Evolutionary conservation across 208 protist genomes (phyloP).

Genomic region (Leishmania turanica): DNA sequence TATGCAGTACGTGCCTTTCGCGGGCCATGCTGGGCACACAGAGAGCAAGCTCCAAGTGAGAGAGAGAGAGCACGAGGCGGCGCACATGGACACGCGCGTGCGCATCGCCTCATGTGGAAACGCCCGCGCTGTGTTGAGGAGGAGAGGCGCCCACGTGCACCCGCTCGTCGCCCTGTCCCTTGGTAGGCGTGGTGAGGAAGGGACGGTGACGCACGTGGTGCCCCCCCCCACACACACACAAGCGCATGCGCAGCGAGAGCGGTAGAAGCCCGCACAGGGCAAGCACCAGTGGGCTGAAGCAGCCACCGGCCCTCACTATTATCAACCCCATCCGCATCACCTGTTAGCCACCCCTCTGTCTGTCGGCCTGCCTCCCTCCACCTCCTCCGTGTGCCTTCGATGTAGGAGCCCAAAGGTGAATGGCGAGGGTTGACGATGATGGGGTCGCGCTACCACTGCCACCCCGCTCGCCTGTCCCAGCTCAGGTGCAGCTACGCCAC

Average conservation of each 20-base stretch:
- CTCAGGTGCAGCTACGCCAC: neutral
- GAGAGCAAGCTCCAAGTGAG: too few relatives aligned
- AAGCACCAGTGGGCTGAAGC: neutral
- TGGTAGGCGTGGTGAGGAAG: neutral
- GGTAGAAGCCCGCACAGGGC: neutral
- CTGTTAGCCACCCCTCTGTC: neutral
- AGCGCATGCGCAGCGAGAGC: neutral
- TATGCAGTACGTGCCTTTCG: neutral
- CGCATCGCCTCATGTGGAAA: neutral
- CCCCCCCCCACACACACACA: too few relatives aligned
- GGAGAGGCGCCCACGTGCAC: too few relatives aligned
- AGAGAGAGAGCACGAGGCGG: neutral
- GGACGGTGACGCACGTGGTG: neutral
- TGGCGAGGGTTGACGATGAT: neutral
- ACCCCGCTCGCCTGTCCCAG: neutral
- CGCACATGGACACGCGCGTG: neutral
- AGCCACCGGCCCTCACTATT: neutral
- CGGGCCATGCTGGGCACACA: neutral
- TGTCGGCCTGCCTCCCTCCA: neutral
- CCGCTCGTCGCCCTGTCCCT: too few relatives aligned
- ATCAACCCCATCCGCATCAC: neutral
- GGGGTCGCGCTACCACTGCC: neutral
- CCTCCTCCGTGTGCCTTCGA: neutral
- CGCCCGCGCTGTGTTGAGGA: too few relatives aligned
- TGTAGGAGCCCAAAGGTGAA: neutral